phyloP scores from a whole-genome alignment of 2,329 filamentous ascomycete genomes.

The Colletotrichum siamense region DNA sequence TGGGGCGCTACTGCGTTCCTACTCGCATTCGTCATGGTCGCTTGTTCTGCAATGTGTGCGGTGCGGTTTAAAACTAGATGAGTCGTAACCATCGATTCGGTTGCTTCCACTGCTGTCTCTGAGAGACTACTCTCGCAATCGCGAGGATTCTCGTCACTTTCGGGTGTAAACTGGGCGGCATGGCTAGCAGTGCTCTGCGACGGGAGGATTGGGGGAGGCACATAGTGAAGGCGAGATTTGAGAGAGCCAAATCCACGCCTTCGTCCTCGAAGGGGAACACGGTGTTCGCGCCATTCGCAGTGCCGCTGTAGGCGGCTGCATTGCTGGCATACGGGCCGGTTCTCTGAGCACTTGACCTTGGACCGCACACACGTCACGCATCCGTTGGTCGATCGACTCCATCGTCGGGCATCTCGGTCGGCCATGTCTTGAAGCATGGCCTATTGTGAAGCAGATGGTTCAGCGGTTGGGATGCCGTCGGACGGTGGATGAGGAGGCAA shows the following conservation, averaged over 20 bases:
- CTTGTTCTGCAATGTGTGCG: background rate
- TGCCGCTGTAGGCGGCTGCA: background rate
- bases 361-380: background rate
- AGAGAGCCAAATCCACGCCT: background rate
- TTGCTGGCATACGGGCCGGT: background rate
- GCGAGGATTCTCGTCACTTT: fast-evolving
- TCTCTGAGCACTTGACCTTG: background rate
- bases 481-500: background rate
- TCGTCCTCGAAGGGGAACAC: background rate
- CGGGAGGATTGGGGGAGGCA: background rate
- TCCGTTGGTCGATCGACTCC: background rate
- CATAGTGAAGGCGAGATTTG: background rate
- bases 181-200: background rate
- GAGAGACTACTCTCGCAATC: fast-evolving
- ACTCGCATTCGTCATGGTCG: background rate
- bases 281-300: background rate
- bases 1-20: background rate
- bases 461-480: background rate
- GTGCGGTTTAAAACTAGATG: background rate
- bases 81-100: background rate
- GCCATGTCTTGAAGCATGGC: background rate
- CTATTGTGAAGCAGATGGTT: background rate
- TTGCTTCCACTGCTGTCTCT: background rate
- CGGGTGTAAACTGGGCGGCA: fast-evolving
- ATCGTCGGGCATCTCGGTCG: background rate